Evolutionary conservation across 352 stramenopile species (phyloP).

Genomic region (Peronospora farinosa): DNA sequence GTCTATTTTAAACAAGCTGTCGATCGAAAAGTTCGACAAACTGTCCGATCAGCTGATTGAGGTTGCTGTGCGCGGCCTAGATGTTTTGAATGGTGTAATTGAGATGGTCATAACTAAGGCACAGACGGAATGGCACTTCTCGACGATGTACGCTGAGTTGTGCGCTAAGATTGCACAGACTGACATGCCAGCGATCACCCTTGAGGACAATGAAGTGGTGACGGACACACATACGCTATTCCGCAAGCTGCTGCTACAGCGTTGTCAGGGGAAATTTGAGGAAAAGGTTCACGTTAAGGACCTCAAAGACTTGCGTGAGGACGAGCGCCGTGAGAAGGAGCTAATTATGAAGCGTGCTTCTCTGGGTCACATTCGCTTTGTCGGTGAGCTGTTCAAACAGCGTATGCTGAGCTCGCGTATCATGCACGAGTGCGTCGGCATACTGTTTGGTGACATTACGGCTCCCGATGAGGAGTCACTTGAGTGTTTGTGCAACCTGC

Average conservation of each 20-base stretch:
- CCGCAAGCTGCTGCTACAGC: constrained; percentile 88
- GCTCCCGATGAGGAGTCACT: constrained; percentile 91
- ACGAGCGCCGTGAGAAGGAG: constrained; percentile 65
- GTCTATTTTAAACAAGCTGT: constrained; percentile 95
- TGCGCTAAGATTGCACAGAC: constrained; percentile 89
- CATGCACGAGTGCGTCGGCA: constrained; percentile 89
- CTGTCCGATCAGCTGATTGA: constrained; percentile 89
- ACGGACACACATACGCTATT: constrained; percentile 87
- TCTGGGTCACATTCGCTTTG: constrained; percentile 93
- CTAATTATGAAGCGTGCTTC: constrained; percentile 73
- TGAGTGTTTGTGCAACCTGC: constrained; percentile 92
- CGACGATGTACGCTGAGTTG: constrained; percentile 93
- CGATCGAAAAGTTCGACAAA: constrained; percentile 95
- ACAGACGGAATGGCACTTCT: constrained; percentile 95
- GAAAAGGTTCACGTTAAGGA: constrained; percentile 73
- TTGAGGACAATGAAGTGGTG: constrained; percentile 56
- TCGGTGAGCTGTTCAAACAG: constrained; percentile 94
- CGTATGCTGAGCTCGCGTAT: constrained; percentile 92
- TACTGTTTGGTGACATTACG: constrained; percentile 68
- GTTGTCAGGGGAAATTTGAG: constrained; percentile 94
- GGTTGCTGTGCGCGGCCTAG: constrained; percentile 78
- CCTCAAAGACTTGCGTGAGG: constrained; percentile 45
- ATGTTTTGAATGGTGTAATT: constrained; percentile 86
- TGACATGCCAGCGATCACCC: constrained; percentile 69
- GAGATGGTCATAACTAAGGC: constrained; percentile 92